Conservation (phyloP, 768 basidiomycete genomes). For the Tephrocybe sp. region DNA sequence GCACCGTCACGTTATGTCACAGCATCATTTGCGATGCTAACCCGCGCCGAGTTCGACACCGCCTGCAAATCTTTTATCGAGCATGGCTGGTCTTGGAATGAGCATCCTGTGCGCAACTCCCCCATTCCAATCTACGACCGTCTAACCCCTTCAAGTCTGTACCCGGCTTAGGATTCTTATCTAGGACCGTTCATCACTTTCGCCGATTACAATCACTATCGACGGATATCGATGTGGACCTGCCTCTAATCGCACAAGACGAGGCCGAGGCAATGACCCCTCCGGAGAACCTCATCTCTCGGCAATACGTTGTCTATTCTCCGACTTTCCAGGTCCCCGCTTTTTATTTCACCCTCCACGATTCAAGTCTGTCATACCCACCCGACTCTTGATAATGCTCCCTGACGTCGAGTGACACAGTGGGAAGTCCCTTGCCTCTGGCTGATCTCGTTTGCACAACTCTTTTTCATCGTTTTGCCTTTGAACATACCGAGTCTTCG, state of each 20-base stretch:
- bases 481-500: conserved; percentile 45
- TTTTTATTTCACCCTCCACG: conserved; percentile 77
- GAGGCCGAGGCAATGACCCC: conserved; percentile 33
- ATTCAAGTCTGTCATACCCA: conserved; percentile 56
- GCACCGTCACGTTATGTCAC: conserved; percentile 33
- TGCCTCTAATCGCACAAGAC: conserved; percentile 29
- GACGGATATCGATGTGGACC: conserved; percentile 20
- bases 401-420: conserved; percentile 39
- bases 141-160: conserved; percentile 26
- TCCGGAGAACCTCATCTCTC: conserved; percentile 40
- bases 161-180: conserved; percentile 47
- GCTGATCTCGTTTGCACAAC: conserved; percentile 54
- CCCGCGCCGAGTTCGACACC: conserved; percentile 59
- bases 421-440: conserved; percentile 62
- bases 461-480: conserved; percentile 54
- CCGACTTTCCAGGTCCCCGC: conserved; percentile 79
- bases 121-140: conserved; percentile 2
- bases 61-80: conserved; percentile 55
- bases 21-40: conserved; percentile 42
- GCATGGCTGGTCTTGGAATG: conserved; percentile 60
- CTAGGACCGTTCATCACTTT: conserved; percentile 32
- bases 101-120: conserved; percentile 48
- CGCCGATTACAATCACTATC: conserved; percentile 11
- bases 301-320: conserved; percentile 76
- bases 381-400: conserved; percentile 2